These are phyloP conservation scores for Dothidotthia symphoricarpi DNA, from an alignment of 2,329 filamentous ascomycete genomes.

Conservation along the genomic window DNA sequence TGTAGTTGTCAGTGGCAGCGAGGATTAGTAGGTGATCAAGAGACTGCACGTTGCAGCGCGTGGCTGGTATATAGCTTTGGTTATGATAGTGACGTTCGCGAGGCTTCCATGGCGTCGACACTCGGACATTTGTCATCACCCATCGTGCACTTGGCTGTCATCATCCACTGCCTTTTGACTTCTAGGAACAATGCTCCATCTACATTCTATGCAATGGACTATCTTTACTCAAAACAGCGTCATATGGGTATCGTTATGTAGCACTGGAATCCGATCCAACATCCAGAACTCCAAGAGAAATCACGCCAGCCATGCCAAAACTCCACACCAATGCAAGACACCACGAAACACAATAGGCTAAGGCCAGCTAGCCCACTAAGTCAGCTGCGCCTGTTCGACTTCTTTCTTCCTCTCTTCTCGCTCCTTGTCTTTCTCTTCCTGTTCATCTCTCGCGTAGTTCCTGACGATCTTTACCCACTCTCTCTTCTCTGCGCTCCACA, in stretches of 20 bases:
- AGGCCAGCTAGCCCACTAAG: constrained; percentile 20
- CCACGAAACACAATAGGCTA: neutral
- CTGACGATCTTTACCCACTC: constrained; percentile 56
- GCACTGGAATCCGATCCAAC: too few species aligned
- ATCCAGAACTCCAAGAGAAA: too few species aligned
- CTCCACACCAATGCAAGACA: constrained; percentile 3
- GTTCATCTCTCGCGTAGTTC: constrained; percentile 12
- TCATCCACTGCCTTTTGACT: too few species aligned
- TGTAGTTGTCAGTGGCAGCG: constrained; percentile 12
- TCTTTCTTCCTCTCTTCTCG: constrained; percentile 7
- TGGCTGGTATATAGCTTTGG: constrained; percentile 18
- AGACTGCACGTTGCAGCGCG: constrained; percentile 24
- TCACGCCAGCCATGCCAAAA: neutral
- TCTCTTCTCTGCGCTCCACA: constrained; percentile 58
- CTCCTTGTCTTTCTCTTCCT: constrained; percentile 1
- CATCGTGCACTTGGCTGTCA: too few species aligned
- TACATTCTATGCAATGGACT: too few species aligned
- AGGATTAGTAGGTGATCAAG: constrained; percentile 31
- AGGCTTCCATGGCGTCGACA: constrained; percentile 36
- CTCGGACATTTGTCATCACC: constrained; percentile 39
- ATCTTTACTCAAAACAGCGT: too few species aligned
- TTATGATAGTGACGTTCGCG: constrained; percentile 31
- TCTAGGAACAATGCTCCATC: too few species aligned
- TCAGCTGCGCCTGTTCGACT: constrained; percentile 15
- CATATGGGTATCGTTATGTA: too few species aligned